phyloP scores from a whole-genome alignment of 2,329 filamentous ascomycete genomes.

The Zasmidium cellare region DNA sequence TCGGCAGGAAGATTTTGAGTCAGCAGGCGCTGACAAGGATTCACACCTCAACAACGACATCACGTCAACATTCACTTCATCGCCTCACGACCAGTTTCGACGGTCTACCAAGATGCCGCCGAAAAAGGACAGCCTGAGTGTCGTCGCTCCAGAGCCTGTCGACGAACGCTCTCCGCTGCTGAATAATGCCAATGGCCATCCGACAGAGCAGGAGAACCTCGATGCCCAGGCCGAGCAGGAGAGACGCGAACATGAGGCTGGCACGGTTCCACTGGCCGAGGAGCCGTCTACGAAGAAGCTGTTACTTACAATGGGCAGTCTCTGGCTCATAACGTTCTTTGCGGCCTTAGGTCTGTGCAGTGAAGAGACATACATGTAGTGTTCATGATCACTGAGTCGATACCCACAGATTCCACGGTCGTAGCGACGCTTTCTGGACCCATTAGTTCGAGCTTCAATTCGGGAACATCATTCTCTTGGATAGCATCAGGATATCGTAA shows the following conservation, averaged over 20 bases:
- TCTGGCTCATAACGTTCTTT: conserved; percentile 58
- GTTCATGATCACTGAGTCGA: conserved; percentile 15
- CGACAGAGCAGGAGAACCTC: conserved; percentile 18
- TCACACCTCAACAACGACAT: background rate
- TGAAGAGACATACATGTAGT: background rate
- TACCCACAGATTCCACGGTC: conserved; percentile 66
- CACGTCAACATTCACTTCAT: too few species aligned
- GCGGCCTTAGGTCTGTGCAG: conserved; percentile 51
- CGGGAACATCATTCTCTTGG: conserved; percentile 81
- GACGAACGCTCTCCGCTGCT: conserved; percentile 28
- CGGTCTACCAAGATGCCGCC: background rate
- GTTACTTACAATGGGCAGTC: conserved; percentile 49
- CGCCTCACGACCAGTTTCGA: background rate
- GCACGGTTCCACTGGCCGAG: conserved; percentile 34
- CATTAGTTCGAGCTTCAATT: conserved; percentile 80
- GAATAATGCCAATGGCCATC: conserved; percentile 11
- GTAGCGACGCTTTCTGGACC: conserved; percentile 82
- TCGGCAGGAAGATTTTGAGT: too few species aligned
- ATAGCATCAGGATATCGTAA: conserved; percentile 73
- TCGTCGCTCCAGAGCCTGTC: conserved; percentile 15
- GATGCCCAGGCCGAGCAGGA: conserved; percentile 35
- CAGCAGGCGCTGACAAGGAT: background rate
- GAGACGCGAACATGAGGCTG: conserved; percentile 32
- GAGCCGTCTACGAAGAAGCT: conserved; percentile 50
- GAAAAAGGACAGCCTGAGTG: conserved; percentile 10